Evolutionary conservation across 768 basidiomycete species (phyloP).

Genomic region (Paxillus rubicundulus): DNA sequence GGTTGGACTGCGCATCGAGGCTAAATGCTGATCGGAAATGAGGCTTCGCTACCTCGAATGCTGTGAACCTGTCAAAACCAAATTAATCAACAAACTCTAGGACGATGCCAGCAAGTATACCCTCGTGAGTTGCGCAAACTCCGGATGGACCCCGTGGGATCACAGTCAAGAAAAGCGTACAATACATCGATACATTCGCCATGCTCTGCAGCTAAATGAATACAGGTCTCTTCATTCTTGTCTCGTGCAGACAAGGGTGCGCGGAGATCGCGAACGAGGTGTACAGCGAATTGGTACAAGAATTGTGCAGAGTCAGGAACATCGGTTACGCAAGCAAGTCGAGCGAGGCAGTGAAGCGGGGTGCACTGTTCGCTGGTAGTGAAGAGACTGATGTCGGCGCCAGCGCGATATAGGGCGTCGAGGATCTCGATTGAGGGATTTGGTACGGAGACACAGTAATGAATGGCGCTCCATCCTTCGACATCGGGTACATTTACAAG

Average conservation of each 20-base stretch:
- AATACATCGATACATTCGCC: constrained; percentile 65
- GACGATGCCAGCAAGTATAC: constrained; percentile 38
- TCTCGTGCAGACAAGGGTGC: constrained; percentile 68
- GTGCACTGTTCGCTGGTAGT: constrained; percentile 63
- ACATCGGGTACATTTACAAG: constrained; percentile 69
- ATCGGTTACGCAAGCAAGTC: constrained; percentile 33
- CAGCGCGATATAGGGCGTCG: constrained; percentile 72
- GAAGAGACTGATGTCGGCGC: constrained; percentile 71
- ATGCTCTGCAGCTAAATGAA: constrained; percentile 77
- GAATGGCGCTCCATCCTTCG: constrained; percentile 71
- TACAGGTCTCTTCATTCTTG: constrained; percentile 68
- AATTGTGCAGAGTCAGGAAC: constrained; percentile 35
- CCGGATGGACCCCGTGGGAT: constrained; percentile 51
- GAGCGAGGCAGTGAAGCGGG: constrained; percentile 65
- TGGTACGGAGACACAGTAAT: constrained; percentile 59
- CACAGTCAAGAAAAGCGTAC: constrained; percentile 62
- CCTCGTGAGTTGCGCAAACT: constrained; percentile 69
- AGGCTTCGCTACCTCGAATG: constrained; percentile 64
- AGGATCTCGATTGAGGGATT: constrained; percentile 59
- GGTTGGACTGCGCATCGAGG: constrained; percentile 43
- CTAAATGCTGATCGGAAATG: constrained; percentile 66
- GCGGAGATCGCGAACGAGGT: constrained; percentile 67
- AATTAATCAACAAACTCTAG: neutral
- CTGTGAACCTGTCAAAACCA: constrained; percentile 43
- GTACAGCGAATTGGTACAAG: constrained; percentile 58